phyloP scores from a whole-genome alignment of 306 rosid genomes.

The Inga laurina region DNA sequence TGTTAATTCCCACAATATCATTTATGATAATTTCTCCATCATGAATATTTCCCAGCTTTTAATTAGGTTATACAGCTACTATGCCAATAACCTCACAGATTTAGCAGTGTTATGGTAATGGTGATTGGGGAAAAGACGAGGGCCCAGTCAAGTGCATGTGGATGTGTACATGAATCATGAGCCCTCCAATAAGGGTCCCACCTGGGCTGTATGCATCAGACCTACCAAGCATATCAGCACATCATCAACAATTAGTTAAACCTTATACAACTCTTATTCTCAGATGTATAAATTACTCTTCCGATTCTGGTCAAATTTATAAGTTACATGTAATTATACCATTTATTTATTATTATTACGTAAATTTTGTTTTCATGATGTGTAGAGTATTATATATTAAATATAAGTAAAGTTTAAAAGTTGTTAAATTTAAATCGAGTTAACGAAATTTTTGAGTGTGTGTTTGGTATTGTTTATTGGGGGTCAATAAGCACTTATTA shows the following conservation, averaged over 20 bases:
- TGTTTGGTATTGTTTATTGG: no score
- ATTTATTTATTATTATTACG: no score
- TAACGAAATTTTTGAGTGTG: no score
- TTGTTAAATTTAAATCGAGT: no score
- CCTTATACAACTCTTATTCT: neutral
- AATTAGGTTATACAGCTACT: neutral
- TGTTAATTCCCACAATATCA: conserved; percentile 4
- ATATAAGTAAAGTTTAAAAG: no score
- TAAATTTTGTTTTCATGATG: no score
- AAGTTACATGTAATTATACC: no score
- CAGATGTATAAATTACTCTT: no score
- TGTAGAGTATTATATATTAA: no score
- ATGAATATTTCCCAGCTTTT: conserved; percentile 23
- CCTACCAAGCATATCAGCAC: conserved; percentile 36
- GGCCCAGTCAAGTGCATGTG: conserved; percentile 52
- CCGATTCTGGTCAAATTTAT: no score
- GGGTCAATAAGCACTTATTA: no score
- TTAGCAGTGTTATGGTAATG: conserved; percentile 23
- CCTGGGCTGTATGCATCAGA: conserved; percentile 45
- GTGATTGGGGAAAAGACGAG: conserved; percentile 24
- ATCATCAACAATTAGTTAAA: conserved; percentile 28
- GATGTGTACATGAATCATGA: conserved; percentile 47
- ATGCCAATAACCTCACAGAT: neutral
- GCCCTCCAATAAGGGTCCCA: conserved; percentile 45
- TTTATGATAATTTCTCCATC: neutral